Evolutionary conservation across 2,329 filamentous ascomycete genomes (phyloP).

Genomic region (Pseudogymnoascus sp.): DNA sequence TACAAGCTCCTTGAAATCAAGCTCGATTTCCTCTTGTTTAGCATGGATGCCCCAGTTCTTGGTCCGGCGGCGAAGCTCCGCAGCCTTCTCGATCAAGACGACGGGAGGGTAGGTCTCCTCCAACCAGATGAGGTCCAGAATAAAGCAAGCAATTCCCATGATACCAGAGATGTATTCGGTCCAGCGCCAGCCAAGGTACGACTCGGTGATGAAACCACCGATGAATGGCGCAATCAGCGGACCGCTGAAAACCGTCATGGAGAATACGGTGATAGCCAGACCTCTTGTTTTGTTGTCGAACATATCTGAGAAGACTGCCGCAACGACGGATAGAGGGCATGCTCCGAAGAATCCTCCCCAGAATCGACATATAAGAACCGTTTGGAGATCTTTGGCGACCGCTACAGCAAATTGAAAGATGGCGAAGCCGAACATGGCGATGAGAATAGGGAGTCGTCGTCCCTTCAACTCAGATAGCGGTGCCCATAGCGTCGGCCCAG

Average conservation of each 20-base stretch:
- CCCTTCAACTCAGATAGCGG: constrained; percentile 66
- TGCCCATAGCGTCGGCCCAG: constrained; percentile 64
- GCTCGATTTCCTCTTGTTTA: constrained; percentile 63
- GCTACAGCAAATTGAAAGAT: constrained; percentile 59
- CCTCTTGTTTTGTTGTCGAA: constrained; percentile 57
- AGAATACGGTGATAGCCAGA: constrained; percentile 48
- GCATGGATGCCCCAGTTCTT: constrained; percentile 65
- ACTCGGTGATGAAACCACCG: constrained; percentile 57
- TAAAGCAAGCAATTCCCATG: constrained; percentile 54
- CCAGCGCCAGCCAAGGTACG: constrained; percentile 64
- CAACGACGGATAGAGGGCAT: constrained; percentile 59
- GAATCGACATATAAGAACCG: constrained; percentile 63
- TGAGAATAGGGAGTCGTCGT: constrained; percentile 51
- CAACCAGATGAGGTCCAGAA: constrained; percentile 53
- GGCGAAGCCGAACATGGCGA: constrained; percentile 61
- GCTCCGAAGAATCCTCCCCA: constrained; percentile 66
- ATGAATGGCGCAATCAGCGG: constrained; percentile 61
- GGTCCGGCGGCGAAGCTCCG: constrained; percentile 53
- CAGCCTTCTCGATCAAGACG: constrained; percentile 53
- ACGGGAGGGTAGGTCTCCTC: constrained; percentile 63
- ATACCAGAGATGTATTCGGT: constrained; percentile 57
- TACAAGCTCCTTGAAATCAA: constrained; percentile 55
- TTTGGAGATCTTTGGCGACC: constrained; percentile 58
- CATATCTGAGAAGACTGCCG: constrained; percentile 65
- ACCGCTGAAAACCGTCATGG: constrained; percentile 57